Conservation (phyloP, 441 rosid genomes). For the Melastoma candidum region DNA sequence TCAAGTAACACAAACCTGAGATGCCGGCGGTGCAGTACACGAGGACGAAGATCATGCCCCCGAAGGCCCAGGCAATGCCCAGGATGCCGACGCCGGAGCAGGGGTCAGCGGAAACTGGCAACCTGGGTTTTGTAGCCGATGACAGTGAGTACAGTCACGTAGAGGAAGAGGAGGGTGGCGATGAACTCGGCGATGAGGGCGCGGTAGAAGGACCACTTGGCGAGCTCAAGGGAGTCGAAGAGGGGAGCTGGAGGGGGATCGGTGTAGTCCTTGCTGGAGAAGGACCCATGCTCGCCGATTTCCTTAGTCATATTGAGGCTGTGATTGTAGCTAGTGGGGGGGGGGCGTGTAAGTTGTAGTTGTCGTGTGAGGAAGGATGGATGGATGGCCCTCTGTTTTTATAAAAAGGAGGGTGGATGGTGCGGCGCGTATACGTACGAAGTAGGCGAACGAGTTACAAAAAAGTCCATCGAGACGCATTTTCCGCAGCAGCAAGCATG, state of each 20-base stretch:
- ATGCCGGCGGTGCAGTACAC: slow-evolving; percentile 97
- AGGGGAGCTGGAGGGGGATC: slow-evolving; percentile 90
- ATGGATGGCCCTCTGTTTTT: too few relatives aligned
- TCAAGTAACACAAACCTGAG: slow-evolving; percentile 35
- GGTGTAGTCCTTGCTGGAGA: slow-evolving; percentile 68
- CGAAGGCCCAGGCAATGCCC: slow-evolving; percentile 90
- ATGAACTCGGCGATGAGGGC: slow-evolving; percentile 83
- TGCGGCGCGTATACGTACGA: too few relatives aligned
- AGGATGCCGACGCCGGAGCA: slow-evolving; percentile 81
- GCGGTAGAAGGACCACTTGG: slow-evolving; percentile 78
- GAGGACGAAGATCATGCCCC: slow-evolving; percentile 89
- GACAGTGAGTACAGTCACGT: slow-evolving; percentile 63
- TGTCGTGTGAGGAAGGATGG: too few relatives aligned
- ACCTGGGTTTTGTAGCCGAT: slow-evolving; percentile 65
- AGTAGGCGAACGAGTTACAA: too few relatives aligned
- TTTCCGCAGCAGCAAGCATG: too few relatives aligned
- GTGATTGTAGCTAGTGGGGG: not conserved
- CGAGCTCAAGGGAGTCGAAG: slow-evolving; percentile 45
- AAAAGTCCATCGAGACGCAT: too few relatives aligned
- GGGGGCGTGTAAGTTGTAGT: not conserved
- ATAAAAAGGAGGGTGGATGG: too few relatives aligned
- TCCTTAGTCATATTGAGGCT: slow-evolving; percentile 32
- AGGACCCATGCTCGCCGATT: slow-evolving; percentile 38
- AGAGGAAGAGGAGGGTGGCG: slow-evolving; percentile 82
- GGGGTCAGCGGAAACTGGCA: slow-evolving; percentile 27